Evolutionary conservation across 2,329 filamentous ascomycete genomes (phyloP), one percentile per base, ranked within the genome.

Genomic region (Verticillium tricorpus): DNA sequence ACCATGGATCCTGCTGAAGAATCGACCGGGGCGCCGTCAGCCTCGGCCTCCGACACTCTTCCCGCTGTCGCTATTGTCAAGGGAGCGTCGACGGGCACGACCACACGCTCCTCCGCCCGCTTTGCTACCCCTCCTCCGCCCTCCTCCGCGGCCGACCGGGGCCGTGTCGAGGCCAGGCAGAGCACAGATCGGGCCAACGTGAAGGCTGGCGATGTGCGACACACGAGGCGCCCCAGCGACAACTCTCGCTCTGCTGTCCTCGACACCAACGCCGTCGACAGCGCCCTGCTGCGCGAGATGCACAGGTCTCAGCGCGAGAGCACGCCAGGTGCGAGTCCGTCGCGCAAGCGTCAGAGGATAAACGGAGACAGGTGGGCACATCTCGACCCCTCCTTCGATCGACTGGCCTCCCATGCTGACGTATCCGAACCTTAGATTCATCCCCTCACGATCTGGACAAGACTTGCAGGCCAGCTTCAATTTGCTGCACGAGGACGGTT

Each of bases 401-500:
- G 40, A 57, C 25, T 25, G 12, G 25, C 31, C 17, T 32, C 31
- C 28, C 54, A 56, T 56, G 54, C 54, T 56, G 54, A 56, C 19
- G 11, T 22, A 55, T 14, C 17, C 11, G 6, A 56, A 56, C 55
- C 58, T 62, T 72, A 96, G 95, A 70, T 99, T 99, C 73, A 98
- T 99, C 68, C 95, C 95, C 32, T 96, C 95, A 69, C 87, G 95
- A 52, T 89, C 93, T 66, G 95, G 94, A 6, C 93, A 97, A 75
- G 95, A 99, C 75, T 81, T 98, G 28, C 91, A 94, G 73, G 93
- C 94, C 60, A 96, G 93, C 75, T 98, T 95, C 77, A 97, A 89
- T 72, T 80, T 98, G 61, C 82, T 98, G 32, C 91, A 96, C 71
- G 94, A 97, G 65, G 93, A 97, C 73, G 93, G 90, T 45, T 97